A percentile compares a stretch with the other conserved stretches of the same genome.
phyloP scores from a whole-genome alignment of 2,329 filamentous ascomycete genomes.

The Tolypocladium cylindrosporum region DNA sequence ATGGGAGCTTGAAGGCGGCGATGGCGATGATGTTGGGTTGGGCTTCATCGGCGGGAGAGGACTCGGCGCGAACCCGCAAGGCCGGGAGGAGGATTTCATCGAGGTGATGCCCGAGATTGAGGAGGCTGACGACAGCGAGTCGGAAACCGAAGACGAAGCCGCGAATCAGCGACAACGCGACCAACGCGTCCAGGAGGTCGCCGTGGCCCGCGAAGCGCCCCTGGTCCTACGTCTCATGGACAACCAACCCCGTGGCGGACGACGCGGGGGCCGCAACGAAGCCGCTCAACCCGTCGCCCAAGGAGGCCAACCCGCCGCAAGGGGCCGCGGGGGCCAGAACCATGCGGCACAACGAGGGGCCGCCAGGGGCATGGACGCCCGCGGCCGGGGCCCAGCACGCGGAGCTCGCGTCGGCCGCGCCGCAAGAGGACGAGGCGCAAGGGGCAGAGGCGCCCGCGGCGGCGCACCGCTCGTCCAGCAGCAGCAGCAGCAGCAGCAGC shows the following conservation, averaged over 20 bases:
- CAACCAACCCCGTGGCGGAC: conserved; percentile 19
- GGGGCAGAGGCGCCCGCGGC: background rate
- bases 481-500: background rate
- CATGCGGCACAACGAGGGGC: background rate
- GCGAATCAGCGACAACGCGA: conserved; percentile 14
- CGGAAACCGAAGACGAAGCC: conserved; percentile 11
- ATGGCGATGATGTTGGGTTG: conserved; percentile 45
- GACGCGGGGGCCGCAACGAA: conserved; percentile 10
- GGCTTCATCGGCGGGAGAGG: conserved; percentile 30
- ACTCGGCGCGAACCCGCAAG: background rate
- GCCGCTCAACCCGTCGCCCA: background rate
- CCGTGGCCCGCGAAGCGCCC: conserved; percentile 45
- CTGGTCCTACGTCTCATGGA: conserved; percentile 44
- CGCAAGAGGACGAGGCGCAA: background rate
- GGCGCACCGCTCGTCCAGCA: background rate
- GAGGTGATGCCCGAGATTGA: conserved; percentile 10
- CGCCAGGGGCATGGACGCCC: background rate
- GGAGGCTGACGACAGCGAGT: conserved; percentile 20
- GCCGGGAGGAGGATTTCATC: background rate
- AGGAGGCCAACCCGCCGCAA: background rate
- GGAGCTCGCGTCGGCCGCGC: background rate
- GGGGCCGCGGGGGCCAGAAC: conserved; percentile 1
- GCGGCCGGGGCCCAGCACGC: background rate
- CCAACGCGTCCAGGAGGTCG: conserved; percentile 22
- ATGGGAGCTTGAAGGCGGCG: conserved; percentile 82